Evolutionary conservation across 225 moss, liverwort and hornwort species (phyloP).

Genomic region (Pleurozium schreberi): DNA sequence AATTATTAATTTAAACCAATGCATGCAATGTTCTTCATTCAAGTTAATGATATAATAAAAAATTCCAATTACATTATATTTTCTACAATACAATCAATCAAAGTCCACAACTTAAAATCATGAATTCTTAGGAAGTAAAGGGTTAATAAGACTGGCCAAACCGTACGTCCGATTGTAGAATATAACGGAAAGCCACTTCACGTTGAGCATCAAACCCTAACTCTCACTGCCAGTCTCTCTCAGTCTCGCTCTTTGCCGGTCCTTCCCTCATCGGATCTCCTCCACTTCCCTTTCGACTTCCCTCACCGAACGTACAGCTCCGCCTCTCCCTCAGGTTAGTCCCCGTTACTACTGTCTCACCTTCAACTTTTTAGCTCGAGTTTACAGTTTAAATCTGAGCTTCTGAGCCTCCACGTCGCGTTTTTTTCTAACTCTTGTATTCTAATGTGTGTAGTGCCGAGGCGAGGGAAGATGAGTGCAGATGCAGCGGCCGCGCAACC

Average conservation of each 20-base stretch:
- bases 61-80: too few relatives aligned
- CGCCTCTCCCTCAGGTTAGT: not conserved
- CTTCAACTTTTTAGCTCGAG: not conserved
- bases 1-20: too few relatives aligned
- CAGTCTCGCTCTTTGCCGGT: too few relatives aligned
- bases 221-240: not conserved
- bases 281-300: not conserved
- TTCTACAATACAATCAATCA: too few relatives aligned
- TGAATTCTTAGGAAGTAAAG: too few relatives aligned
- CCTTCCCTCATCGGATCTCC: not conserved
- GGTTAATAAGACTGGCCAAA: too few relatives aligned
- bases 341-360: not conserved
- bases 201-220: not conserved
- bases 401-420: not conserved
- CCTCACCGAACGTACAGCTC: not conserved
- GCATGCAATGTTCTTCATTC: too few relatives aligned
- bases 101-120: too few relatives aligned
- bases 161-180: not conserved
- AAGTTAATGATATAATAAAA: too few relatives aligned
- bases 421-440: not conserved
- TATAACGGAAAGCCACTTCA: not conserved
- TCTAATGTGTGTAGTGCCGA: not conserved
- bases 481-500: constrained; percentile 41
- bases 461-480: constrained; percentile 39
- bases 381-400: not conserved